A percentile compares a stretch with the other conserved stretches of the same genome.
These are phyloP conservation scores for Malassezia dermatis DNA, from an alignment of 1,284 basidiomycete genomes.

Conservation along the genomic window DNA sequence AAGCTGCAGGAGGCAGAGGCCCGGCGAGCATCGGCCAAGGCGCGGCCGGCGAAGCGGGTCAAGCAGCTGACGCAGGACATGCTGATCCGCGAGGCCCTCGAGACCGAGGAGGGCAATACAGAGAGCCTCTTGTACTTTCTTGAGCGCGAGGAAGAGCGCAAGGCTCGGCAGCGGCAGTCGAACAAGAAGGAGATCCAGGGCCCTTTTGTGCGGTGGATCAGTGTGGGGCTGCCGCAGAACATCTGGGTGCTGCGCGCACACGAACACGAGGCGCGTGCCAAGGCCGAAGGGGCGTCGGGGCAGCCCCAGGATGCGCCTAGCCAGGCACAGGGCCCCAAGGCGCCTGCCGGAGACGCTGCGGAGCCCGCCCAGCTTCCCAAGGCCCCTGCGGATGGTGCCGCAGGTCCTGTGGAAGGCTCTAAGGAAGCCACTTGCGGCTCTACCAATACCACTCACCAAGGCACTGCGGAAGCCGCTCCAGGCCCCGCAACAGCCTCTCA, in stretches of 20 bases:
- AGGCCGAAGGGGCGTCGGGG: not conserved
- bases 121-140: constrained; percentile 68
- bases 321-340: not conserved
- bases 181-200: constrained; percentile 57
- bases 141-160: constrained; percentile 66
- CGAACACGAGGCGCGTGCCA: not conserved
- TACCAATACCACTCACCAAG: too few species aligned
- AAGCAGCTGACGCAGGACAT: constrained; percentile 62
- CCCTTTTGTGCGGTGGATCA: constrained; percentile 64
- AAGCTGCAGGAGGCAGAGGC: constrained; percentile 55
- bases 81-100: constrained; percentile 66
- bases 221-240: constrained; percentile 49
- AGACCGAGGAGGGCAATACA: constrained; percentile 72
- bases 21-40: constrained; percentile 52
- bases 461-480: too few species aligned
- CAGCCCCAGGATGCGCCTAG: not conserved
- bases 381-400: too few species aligned
- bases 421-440: too few species aligned
- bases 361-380: too few species aligned
- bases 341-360: too few species aligned
- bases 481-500: too few species aligned
- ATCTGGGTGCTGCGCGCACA: constrained; percentile 1
- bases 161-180: constrained; percentile 58
- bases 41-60: constrained; percentile 18
- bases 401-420: too few species aligned